phyloP scores from a whole-genome alignment of 129 eudicot genomes.

The Calendula officinalis region DNA sequence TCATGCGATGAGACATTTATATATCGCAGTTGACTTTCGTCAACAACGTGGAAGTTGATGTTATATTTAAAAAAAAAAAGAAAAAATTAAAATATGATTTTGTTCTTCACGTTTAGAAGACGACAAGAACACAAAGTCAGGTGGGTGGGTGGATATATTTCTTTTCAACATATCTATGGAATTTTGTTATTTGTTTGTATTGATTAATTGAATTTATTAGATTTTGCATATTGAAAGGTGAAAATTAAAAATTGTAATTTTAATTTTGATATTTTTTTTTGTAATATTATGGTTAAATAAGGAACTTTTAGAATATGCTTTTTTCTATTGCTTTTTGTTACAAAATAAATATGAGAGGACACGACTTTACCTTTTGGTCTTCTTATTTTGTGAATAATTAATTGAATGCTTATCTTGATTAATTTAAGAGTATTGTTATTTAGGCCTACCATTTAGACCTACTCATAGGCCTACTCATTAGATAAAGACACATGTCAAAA shows the following conservation, averaged over 20 bases:
- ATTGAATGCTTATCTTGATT: too few species aligned
- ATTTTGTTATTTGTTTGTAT: conserved; percentile 8
- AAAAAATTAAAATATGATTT: conserved; percentile 5
- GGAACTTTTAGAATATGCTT: too few species aligned
- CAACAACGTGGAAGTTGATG: not conserved
- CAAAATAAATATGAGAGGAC: too few species aligned
- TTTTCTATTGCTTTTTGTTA: too few species aligned
- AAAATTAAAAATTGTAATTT: too few species aligned
- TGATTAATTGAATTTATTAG: not conserved
- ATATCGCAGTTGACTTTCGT: not conserved
- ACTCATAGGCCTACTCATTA: too few species aligned
- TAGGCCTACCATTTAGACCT: too few species aligned
- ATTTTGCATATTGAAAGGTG: not conserved
- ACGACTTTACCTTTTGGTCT: too few species aligned
- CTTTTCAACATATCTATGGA: not conserved
- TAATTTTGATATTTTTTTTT: not conserved
- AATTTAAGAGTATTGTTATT: too few species aligned
- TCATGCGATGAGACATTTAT: not conserved
- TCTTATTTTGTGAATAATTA: too few species aligned
- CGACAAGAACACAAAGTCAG: conserved; percentile 13
- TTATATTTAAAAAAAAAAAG: not conserved
- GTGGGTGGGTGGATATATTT: not conserved
- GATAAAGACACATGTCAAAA: too few species aligned
- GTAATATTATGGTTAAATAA: too few species aligned
- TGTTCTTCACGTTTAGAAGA: conserved; percentile 4